These are phyloP conservation scores for Botrytis fragariae DNA, from an alignment of 2,329 filamentous ascomycete species.

Conservation along the genomic window DNA sequence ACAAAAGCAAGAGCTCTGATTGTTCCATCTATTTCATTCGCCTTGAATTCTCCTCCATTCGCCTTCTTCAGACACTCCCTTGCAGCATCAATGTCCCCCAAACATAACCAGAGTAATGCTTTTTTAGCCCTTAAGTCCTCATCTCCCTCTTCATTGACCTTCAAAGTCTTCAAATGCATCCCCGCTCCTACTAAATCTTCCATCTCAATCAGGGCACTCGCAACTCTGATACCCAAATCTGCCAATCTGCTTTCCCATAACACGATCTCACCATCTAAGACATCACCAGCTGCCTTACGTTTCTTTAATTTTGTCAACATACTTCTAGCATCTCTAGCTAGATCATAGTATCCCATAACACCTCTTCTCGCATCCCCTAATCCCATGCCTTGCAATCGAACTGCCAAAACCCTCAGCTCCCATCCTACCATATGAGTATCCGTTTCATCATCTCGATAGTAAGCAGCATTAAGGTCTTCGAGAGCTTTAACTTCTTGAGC, in stretches of 20 bases:
- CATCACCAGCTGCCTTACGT: constrained; percentile 9
- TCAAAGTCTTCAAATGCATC: constrained; percentile 65
- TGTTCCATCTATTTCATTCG: constrained; percentile 43
- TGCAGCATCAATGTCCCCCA: constrained; percentile 74
- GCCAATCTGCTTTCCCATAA: constrained; percentile 70
- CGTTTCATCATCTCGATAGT: constrained; percentile 54
- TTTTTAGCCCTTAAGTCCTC: constrained; percentile 45
- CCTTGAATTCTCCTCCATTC: constrained; percentile 31
- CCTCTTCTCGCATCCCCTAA: constrained; percentile 81
- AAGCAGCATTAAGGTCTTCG: constrained; percentile 57
- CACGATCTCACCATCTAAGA: constrained; percentile 44
- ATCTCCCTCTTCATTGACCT: constrained; percentile 37
- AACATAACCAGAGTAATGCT: constrained; percentile 70
- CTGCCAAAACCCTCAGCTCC: constrained; percentile 77
- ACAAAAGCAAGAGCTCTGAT: constrained; percentile 71
- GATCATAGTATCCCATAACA: constrained; percentile 87
- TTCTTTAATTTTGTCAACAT: constrained; percentile 51
- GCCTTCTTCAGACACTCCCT: constrained; percentile 48
- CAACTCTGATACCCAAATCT: constrained; percentile 70
- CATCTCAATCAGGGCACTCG: constrained; percentile 74
- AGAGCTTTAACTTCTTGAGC: constrained; percentile 64
- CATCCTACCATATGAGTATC: constrained; percentile 75
- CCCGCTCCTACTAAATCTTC: constrained; percentile 80
- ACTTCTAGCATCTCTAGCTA: constrained; percentile 72
- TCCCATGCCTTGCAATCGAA: constrained; percentile 80